phyloP scores from a whole-genome alignment of 2,329 filamentous ascomycete genomes.

The Chalaropsis thielavioides region DNA sequence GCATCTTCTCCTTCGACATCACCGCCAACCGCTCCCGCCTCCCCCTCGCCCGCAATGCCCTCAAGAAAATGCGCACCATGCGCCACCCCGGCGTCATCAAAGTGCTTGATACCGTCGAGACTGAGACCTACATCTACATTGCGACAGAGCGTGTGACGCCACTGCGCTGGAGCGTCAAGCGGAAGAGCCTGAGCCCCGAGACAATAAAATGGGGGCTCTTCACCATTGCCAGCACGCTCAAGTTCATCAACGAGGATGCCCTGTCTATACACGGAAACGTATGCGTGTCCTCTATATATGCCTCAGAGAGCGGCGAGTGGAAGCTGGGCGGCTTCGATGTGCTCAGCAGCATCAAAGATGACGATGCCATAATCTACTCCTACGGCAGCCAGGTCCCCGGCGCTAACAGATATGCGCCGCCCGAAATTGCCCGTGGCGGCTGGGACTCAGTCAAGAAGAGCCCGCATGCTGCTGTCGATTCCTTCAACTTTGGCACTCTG shows the following conservation, averaged over 20 bases:
- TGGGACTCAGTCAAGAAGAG: conserved; percentile 83
- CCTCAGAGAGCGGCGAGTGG: conserved; percentile 94
- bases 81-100: conserved; percentile 90
- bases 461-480: conserved; percentile 68
- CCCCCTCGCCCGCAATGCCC: conserved; percentile 79
- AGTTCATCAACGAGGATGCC: conserved; percentile 91
- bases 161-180: conserved; percentile 75
- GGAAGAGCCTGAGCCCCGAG: conserved; percentile 76
- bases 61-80: conserved; percentile 84
- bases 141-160: conserved; percentile 83
- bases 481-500: conserved; percentile 71
- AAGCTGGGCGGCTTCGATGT: conserved; percentile 90
- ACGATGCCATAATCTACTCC: conserved; percentile 85
- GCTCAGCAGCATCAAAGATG: conserved; percentile 87
- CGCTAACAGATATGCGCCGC: conserved; percentile 67
- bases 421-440: conserved; percentile 72
- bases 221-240: conserved; percentile 75
- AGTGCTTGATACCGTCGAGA: conserved; percentile 89
- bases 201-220: conserved; percentile 94
- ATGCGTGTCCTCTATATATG: conserved; percentile 75
- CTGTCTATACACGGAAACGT: conserved; percentile 81
- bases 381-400: conserved; percentile 82
- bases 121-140: conserved; percentile 89
- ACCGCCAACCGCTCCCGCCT: conserved; percentile 64
- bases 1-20: conserved; percentile 92